Evolutionary conservation across 108 stramenopile genomes (phyloP).

Genomic region (Cyclotella sp.): DNA sequence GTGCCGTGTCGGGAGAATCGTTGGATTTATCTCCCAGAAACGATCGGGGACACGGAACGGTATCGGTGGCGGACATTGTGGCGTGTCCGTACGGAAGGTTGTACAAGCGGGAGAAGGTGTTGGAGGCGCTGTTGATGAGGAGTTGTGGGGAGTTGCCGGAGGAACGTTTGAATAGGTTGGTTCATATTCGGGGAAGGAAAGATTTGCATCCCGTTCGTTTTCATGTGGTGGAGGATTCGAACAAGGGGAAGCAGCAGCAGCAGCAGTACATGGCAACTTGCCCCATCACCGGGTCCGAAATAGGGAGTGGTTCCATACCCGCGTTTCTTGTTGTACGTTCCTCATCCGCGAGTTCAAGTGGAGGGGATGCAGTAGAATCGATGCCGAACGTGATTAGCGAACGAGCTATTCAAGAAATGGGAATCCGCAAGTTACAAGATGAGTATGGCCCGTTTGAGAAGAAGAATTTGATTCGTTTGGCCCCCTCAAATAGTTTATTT

Average conservation of each 20-base stretch:
- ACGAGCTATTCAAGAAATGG: conserved; percentile 73
- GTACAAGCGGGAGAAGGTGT: conserved; percentile 75
- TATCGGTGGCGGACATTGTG: conserved; percentile 53
- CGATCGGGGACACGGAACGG: not conserved
- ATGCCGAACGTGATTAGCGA: conserved; percentile 74
- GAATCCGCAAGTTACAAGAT: conserved; percentile 54
- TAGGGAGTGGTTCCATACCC: conserved; percentile 66
- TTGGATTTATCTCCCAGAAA: conserved; percentile 35
- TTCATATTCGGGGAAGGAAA: conserved; percentile 72
- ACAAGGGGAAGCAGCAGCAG: conserved; percentile 4
- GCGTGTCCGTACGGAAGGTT: conserved; percentile 75
- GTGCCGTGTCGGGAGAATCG: conserved; percentile 59
- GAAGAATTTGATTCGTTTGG: conserved; percentile 69
- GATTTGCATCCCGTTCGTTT: conserved; percentile 76
- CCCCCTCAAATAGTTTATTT: conserved; percentile 57
- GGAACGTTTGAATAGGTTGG: conserved; percentile 25
- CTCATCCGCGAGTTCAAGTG: not conserved
- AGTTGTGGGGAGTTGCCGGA: conserved; percentile 18
- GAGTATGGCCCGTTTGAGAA: conserved; percentile 78
- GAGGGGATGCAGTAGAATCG: conserved; percentile 33
- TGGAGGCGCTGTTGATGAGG: conserved; percentile 74
- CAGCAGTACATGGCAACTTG: conserved; percentile 43
- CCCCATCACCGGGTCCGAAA: conserved; percentile 73
- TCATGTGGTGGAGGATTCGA: conserved; percentile 24
- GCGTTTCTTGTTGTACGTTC: conserved; percentile 56